Percentiles rank a stretch among this genome's conserved stretches.
Conservation (phyloP, 2,329 filamentous ascomycete species). For the Truncatella angustata region DNA sequence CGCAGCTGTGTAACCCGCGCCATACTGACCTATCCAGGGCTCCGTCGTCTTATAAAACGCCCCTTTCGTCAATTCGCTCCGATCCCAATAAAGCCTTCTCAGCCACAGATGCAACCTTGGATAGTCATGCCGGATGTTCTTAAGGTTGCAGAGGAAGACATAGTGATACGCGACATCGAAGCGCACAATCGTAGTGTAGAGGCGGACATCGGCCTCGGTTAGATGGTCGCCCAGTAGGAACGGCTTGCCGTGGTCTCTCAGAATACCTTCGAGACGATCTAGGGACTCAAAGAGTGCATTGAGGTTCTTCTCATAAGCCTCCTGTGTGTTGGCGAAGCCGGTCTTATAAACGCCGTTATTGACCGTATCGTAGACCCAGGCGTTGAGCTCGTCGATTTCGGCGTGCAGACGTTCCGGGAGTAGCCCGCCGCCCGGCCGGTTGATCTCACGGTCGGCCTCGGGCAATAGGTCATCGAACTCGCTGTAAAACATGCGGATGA, state of each 20-base stretch:
- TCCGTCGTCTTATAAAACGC: slow-evolving; percentile 69
- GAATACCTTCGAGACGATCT: slow-evolving; percentile 59
- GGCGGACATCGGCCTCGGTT: slow-evolving; percentile 67
- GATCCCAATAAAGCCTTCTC: slow-evolving; percentile 68
- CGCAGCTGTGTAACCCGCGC: slow-evolving; percentile 24
- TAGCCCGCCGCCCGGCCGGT: slow-evolving; percentile 50
- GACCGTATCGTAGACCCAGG: slow-evolving; percentile 60
- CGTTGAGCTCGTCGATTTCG: slow-evolving; percentile 65
- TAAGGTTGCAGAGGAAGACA: slow-evolving; percentile 64
- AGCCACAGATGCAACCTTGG: slow-evolving; percentile 69
- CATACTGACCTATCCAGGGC: slow-evolving; percentile 44
- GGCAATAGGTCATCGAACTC: slow-evolving; percentile 66
- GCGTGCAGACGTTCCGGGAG: slow-evolving; percentile 50
- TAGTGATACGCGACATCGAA: slow-evolving; percentile 70
- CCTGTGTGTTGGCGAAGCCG: slow-evolving; percentile 66
- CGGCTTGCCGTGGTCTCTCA: slow-evolving; percentile 44
- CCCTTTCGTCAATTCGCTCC: slow-evolving; percentile 35
- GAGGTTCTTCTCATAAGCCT: slow-evolving; percentile 63
- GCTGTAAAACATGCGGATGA: slow-evolving; percentile 78
- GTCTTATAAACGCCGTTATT: slow-evolving; percentile 52
- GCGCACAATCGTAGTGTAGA: slow-evolving; percentile 64
- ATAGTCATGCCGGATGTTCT: slow-evolving; percentile 62
- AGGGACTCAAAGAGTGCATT: slow-evolving; percentile 61
- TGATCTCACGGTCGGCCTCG: slow-evolving; percentile 48
- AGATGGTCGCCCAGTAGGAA: slow-evolving; percentile 61